phyloP scores from a whole-genome alignment of 371 early-diverging fungal species.

The Zychaea mexicana region DNA sequence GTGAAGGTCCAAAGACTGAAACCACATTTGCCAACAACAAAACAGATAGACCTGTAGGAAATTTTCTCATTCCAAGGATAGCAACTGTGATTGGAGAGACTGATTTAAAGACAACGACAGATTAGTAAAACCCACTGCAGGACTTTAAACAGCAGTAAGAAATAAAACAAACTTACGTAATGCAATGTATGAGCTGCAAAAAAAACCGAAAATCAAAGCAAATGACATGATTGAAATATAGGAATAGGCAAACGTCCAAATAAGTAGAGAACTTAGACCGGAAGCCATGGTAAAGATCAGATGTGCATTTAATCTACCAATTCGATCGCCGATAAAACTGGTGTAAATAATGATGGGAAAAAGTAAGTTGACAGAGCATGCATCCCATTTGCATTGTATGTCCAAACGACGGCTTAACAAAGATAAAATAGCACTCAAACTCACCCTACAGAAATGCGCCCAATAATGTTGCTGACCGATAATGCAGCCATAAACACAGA shows the following conservation, averaged over 20 bases:
- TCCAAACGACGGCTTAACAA: not conserved
- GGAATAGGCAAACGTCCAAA: conserved; percentile 50
- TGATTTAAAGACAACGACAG: conserved; percentile 1
- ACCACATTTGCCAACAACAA: conserved; percentile 33
- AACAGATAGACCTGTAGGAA: conserved; percentile 41
- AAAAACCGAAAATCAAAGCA: conserved; percentile 25
- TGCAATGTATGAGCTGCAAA: conserved; percentile 43
- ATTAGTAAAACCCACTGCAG: not conserved
- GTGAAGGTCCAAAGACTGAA: conserved; percentile 34
- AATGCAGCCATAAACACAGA: conserved; percentile 14
- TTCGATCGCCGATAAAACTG: conserved; percentile 36
- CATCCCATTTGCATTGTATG: too few relatives aligned
- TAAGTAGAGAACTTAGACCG: conserved; percentile 35
- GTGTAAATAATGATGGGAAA: not conserved
- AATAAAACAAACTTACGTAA: conserved; percentile 17
- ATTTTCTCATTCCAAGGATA: conserved; percentile 37
- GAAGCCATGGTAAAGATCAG: conserved; percentile 31
- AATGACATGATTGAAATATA: conserved; percentile 27
- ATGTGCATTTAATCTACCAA: conserved; percentile 51
- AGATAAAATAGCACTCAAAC: not conserved
- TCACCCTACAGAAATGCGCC: conserved; percentile 19
- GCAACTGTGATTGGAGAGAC: conserved; percentile 40
- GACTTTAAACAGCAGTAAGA: not conserved
- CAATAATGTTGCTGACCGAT: conserved; percentile 15
- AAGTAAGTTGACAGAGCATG: too few relatives aligned